Percentiles rank a stretch among this genome's conserved stretches.
phyloP scores from a whole-genome alignment of 306 rosid genomes.

The Gastrolobium villosum region DNA sequence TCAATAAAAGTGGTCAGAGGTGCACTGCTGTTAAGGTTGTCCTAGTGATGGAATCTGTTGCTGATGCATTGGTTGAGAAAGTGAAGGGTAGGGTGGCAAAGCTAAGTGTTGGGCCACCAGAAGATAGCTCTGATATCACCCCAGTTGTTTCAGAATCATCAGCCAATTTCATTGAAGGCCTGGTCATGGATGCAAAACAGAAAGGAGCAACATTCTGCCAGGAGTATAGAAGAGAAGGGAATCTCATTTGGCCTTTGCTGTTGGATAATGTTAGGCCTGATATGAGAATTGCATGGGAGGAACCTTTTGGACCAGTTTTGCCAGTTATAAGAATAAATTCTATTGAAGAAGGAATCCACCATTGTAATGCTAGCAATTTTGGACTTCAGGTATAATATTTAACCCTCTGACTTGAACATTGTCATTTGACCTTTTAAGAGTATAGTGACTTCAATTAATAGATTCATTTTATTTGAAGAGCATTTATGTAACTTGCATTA shows the following conservation, averaged over 20 bases:
- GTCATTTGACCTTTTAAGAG: neutral
- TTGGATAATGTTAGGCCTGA: constrained; percentile 76
- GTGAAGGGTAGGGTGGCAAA: constrained; percentile 83
- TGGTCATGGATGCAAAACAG: constrained; percentile 76
- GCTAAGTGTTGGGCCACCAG: constrained; percentile 83
- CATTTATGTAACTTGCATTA: neutral
- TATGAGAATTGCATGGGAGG: constrained; percentile 90
- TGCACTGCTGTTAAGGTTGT: constrained; percentile 99
- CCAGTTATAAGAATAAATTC: constrained; percentile 73
- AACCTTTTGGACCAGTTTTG: constrained; percentile 78
- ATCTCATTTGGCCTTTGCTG: constrained; percentile 80
- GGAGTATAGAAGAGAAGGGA: constrained; percentile 74
- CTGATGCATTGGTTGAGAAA: constrained; percentile 91
- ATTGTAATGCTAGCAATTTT: constrained; percentile 83
- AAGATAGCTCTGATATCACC: constrained; percentile 80
- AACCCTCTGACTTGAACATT: neutral
- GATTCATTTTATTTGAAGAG: too few species aligned
- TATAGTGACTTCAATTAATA: neutral
- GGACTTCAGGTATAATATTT: constrained; percentile 70
- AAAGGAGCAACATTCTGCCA: constrained; percentile 83
- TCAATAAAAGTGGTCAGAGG: constrained; percentile 87
- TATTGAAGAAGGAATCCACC: constrained; percentile 84
- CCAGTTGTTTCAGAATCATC: constrained; percentile 95
- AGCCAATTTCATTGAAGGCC: constrained; percentile 78
- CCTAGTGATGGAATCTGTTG: constrained; percentile 88